Evolutionary conservation across 306 rosid species (phyloP), one percentile per base, ranked within the genome.

Genomic region (Cucumis melo): DNA sequence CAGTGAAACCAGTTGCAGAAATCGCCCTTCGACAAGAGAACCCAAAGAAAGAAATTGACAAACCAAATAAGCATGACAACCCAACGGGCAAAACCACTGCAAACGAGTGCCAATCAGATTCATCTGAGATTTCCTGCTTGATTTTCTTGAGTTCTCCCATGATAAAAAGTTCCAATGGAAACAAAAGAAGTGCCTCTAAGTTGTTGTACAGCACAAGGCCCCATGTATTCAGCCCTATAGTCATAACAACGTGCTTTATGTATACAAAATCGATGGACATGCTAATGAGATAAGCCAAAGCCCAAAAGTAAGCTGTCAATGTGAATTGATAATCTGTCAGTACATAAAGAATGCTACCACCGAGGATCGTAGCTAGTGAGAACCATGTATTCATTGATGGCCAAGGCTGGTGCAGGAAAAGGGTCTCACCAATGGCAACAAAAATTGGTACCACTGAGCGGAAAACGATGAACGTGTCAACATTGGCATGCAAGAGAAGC

Each of bases 91-190:
- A 84, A 80, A 88, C 75, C 55, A 91, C 95, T 42, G 78, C 80
- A 55, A 89, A 88, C 11, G 95, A 80, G 76, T 87, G 77, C 95
- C 92, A 88, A 84, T 91, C 90, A 0, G 93, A 81, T 80, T 90
- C 93, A 34, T 88, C 86, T 6, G 84, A 23, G 79, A 92, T 88
- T 48, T 90, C 97, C 73, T 86, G 96, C 81, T 82, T 79, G 68
- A 92, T 92, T 88, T 88, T 86, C 83, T 87, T 87, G 84, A 90
- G 41, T 85, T 88, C 93, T 60, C 93, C 96, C 97, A 90, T 92
- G 50, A 92, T 86, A 60, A 89, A 81, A 67, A 92, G 83, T 70
- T 89, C 97, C 84, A 92, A 8, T 0, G 95, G 97, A 81, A 91
- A 91, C 85, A 91, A 82, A 63, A 91, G 7, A 80, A 91, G 92